These are phyloP conservation scores for Vigna unguiculata DNA, from an alignment of 306 rosid genomes.

Conservation along the genomic window DNA sequence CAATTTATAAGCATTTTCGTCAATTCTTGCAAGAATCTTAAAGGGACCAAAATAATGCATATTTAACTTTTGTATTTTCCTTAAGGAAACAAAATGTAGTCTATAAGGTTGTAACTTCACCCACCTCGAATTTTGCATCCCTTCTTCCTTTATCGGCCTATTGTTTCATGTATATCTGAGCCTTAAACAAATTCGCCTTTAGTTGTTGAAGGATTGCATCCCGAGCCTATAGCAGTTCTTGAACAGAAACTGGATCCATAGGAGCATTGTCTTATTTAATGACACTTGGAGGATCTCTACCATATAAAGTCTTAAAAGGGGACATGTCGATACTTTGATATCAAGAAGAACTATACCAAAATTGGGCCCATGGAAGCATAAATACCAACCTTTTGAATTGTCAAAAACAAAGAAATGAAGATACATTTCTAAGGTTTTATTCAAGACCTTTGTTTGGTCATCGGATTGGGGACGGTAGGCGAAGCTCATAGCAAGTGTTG, in stretches of 20 bases:
- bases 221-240: neutral
- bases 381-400: neutral
- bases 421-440: neutral
- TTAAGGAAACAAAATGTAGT: too few relatives aligned
- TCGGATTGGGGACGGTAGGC: too few relatives aligned
- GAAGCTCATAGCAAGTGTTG: too few relatives aligned
- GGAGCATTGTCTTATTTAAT: neutral
- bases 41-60: too few relatives aligned
- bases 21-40: too few relatives aligned
- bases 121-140: neutral
- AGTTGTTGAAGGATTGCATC: neutral
- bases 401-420: neutral
- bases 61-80: too few relatives aligned
- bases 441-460: too few relatives aligned
- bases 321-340: neutral
- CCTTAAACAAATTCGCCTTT: neutral
- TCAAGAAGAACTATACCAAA: neutral
- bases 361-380: neutral
- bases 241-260: neutral
- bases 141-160: neutral
- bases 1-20: too few relatives aligned
- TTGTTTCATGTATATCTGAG: neutral
- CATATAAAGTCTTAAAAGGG: neutral
- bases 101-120: neutral
- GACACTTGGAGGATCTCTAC: neutral